These are phyloP conservation scores for Saccharum officinarum DNA, from an alignment of 176 grass and related monocot species.

Conservation along the genomic window DNA sequence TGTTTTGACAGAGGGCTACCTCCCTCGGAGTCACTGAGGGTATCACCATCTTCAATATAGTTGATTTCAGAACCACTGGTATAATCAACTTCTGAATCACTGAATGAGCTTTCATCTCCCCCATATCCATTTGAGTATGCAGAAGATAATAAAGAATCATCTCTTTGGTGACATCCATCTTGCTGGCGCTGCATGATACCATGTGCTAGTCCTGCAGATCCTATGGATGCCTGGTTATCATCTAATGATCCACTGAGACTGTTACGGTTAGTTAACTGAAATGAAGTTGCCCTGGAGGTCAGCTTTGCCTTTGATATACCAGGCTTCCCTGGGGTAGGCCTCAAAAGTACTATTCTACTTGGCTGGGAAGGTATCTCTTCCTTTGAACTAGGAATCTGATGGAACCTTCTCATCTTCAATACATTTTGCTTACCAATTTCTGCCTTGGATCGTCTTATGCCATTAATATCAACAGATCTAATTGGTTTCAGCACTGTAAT, in stretches of 20 bases:
- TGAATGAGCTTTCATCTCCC: slow-evolving; percentile 82
- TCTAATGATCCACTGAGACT: slow-evolving; percentile 12
- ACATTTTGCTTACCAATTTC: slow-evolving; percentile 40
- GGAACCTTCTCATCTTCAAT: slow-evolving; percentile 27
- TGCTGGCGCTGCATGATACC: slow-evolving; percentile 20
- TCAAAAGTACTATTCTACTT: slow-evolving; percentile 85
- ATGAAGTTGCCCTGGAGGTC: slow-evolving; percentile 26
- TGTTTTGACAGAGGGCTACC: slow-evolving; percentile 49
- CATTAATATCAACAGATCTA: slow-evolving; percentile 40
- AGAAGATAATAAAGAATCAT: slow-evolving; percentile 78
- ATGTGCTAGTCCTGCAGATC: slow-evolving; percentile 21
- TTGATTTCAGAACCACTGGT: slow-evolving; percentile 35
- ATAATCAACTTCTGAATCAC: slow-evolving; percentile 61
- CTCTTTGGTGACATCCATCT: slow-evolving; percentile 44
- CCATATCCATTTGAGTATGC: slow-evolving; percentile 74
- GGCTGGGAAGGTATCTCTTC: slow-evolving; percentile 53
- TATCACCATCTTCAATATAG: slow-evolving; percentile 47
- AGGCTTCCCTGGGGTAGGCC: slow-evolving; percentile 64
- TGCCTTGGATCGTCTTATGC: slow-evolving; percentile 1
- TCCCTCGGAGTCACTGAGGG: slow-evolving; percentile 55
- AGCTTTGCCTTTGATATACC: slow-evolving; percentile 40
- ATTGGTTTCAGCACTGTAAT: slow-evolving; percentile 84
- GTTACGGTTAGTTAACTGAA: slow-evolving; percentile 31
- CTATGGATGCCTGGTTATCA: slow-evolving; percentile 19
- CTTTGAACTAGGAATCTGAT: slow-evolving; percentile 34